A percentile compares a stretch with the other conserved stretches of the same genome.
phyloP scores from a whole-genome alignment of 1,139 yeast genomes.

The Kluyveromyces marxianus region DNA sequence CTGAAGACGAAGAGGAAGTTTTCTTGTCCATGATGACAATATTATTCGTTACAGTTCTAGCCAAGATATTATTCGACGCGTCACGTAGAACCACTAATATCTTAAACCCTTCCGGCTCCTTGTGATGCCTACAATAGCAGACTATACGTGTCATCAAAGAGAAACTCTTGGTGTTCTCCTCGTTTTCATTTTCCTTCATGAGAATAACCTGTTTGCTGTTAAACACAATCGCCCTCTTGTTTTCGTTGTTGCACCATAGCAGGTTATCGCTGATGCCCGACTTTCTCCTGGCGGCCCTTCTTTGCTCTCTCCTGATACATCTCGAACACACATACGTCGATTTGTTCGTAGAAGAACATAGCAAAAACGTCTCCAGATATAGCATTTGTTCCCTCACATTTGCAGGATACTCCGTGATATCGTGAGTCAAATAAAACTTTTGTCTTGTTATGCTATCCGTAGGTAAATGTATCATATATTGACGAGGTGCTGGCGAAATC shows the following conservation, averaged over 20 bases:
- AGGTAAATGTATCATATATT: constrained; percentile 68
- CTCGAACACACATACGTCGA: constrained; percentile 77
- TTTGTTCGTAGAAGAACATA: constrained; percentile 38
- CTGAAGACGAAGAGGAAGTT: constrained; percentile 13
- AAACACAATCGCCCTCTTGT: constrained; percentile 78
- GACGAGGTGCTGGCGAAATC: constrained; percentile 66
- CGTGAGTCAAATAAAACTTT: constrained; percentile 57
- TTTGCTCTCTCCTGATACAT: constrained; percentile 86
- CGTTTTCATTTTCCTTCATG: constrained; percentile 43
- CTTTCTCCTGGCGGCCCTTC: constrained; percentile 84
- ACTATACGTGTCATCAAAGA: constrained; percentile 83
- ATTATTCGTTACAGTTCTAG: constrained; percentile 61
- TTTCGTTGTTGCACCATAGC: constrained; percentile 69
- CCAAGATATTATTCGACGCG: constrained; percentile 52
- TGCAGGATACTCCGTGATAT: constrained; percentile 36
- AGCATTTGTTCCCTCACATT: constrained; percentile 48
- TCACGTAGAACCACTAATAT: constrained; percentile 66
- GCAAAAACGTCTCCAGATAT: constrained; percentile 58
- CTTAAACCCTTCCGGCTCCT: constrained; percentile 70
- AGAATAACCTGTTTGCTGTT: constrained; percentile 83
- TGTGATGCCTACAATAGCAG: constrained; percentile 93
- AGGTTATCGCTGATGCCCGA: constrained; percentile 61
- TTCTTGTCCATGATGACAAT: constrained; percentile 93
- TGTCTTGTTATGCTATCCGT: constrained; percentile 82
- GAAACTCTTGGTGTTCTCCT: constrained; percentile 37